phyloP scores from a whole-genome alignment of 345 rosid species.

The Trapa bicornis region DNA sequence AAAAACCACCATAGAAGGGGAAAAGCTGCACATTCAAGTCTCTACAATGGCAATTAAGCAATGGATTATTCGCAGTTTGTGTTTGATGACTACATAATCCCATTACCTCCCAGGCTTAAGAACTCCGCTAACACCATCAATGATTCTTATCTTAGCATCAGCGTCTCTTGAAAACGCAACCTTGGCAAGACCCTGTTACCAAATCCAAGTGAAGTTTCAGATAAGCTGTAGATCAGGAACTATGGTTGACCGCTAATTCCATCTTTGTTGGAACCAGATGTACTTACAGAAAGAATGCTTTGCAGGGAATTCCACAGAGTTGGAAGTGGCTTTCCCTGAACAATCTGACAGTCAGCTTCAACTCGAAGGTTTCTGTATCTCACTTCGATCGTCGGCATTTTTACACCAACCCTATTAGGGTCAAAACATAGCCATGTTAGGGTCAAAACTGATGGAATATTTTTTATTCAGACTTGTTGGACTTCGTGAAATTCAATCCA shows the following conservation, averaged over 20 bases:
- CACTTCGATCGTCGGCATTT: constrained; percentile 51
- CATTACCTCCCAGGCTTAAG: constrained; percentile 57
- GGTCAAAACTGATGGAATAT: background rate
- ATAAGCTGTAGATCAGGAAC: background rate
- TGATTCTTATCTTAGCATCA: constrained; percentile 40
- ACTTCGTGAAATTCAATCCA: background rate
- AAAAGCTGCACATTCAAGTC: no score
- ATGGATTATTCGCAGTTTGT: background rate
- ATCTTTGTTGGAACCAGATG: background rate
- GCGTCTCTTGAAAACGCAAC: constrained; percentile 24
- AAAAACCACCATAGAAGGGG: no score
- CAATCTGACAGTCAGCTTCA: constrained; percentile 55
- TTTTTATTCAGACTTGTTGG: background rate
- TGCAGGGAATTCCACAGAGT: constrained; percentile 58
- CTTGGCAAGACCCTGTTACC: constrained; percentile 29
- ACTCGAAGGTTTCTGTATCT: constrained; percentile 41
- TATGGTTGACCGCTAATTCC: background rate
- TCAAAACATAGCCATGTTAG: background rate
- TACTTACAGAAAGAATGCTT: constrained; percentile 36
- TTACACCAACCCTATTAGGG: constrained; percentile 41
- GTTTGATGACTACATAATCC: background rate
- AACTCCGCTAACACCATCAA: constrained; percentile 40
- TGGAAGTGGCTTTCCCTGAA: constrained; percentile 65
- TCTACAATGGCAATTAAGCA: no score
- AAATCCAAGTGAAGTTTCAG: background rate